A percentile compares a stretch with the other conserved stretches of the same genome.
These are phyloP conservation scores for Gaultheria prostrata DNA, from an alignment of 148 eudicot species.

Conservation along the genomic window DNA sequence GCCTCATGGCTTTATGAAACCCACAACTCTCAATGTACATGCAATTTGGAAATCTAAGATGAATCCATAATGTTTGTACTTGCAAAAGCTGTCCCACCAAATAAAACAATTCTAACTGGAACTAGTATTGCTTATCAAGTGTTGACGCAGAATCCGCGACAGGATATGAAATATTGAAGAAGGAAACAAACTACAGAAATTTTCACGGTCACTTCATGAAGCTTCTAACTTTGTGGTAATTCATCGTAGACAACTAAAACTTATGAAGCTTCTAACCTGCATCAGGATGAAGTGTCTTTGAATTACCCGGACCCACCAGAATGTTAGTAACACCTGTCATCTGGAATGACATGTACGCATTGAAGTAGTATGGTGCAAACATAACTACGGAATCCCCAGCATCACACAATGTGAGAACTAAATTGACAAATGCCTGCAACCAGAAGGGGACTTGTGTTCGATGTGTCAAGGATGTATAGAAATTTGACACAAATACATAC, in stretches of 20 bases:
- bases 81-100: background rate
- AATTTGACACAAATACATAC: background rate
- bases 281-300: conserved; percentile 81
- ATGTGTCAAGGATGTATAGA: background rate
- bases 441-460: background rate
- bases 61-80: background rate
- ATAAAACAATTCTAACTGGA: background rate
- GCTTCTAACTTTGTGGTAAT: background rate
- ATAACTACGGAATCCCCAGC: conserved; percentile 97
- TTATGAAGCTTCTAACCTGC: conserved; percentile 58
- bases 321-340: conserved; percentile 96
- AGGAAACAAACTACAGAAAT: background rate
- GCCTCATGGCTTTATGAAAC: background rate
- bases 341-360: conserved; percentile 99
- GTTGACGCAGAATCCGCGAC: background rate
- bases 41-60: background rate
- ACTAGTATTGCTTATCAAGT: background rate
- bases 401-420: conserved; percentile 94
- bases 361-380: conserved; percentile 99
- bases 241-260: background rate
- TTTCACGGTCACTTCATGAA: no score
- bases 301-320: conserved; percentile 89
- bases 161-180: background rate
- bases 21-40: background rate
- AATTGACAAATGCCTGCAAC: conserved; percentile 87